These are phyloP conservation scores for Colletotrichum incanum DNA, from an alignment of 2,329 filamentous ascomycete species.

Conservation along the genomic window DNA sequence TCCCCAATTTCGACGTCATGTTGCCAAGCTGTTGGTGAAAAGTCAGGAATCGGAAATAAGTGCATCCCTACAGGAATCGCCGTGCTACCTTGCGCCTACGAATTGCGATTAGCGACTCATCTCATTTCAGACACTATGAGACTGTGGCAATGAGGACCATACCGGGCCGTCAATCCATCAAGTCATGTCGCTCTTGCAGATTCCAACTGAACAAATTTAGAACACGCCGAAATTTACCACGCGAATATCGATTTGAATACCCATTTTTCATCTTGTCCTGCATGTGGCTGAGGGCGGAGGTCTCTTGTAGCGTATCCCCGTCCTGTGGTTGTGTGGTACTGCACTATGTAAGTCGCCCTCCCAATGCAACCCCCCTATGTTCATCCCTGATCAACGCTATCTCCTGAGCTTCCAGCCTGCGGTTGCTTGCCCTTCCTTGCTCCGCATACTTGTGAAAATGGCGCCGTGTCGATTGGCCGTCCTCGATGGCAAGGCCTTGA, in stretches of 20 bases:
- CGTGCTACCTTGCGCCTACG: conserved; percentile 3
- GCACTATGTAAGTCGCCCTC: not conserved
- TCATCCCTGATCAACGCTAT: conserved; percentile 18
- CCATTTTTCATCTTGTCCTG: conserved; percentile 39
- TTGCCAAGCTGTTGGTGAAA: conserved; percentile 23
- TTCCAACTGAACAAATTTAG: conserved; percentile 35
- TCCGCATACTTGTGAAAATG: not conserved
- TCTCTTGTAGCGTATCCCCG: conserved; percentile 11
- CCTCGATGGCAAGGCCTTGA: conserved; percentile 14
- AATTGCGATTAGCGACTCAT: conserved; percentile 14
- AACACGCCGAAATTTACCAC: conserved; percentile 37
- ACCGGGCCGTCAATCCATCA: conserved; percentile 21
- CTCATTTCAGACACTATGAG: conserved; percentile 12
- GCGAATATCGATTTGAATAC: conserved; percentile 32
- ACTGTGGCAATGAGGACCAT: conserved; percentile 34
- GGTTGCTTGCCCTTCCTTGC: conserved; percentile 1
- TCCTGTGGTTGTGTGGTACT: not conserved
- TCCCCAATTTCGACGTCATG: conserved; percentile 36
- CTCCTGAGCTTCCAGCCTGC: conserved; percentile 14
- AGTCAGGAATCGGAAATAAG: conserved; percentile 6
- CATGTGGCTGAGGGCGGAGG: conserved; percentile 30
- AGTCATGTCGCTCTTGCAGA: conserved; percentile 3
- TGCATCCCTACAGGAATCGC: not conserved
- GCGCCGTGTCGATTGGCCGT: conserved; percentile 9
- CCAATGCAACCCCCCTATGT: conserved; percentile 36